Conservation (phyloP, 2,329 filamentous ascomycete species). For the Colletotrichum truncatum region DNA sequence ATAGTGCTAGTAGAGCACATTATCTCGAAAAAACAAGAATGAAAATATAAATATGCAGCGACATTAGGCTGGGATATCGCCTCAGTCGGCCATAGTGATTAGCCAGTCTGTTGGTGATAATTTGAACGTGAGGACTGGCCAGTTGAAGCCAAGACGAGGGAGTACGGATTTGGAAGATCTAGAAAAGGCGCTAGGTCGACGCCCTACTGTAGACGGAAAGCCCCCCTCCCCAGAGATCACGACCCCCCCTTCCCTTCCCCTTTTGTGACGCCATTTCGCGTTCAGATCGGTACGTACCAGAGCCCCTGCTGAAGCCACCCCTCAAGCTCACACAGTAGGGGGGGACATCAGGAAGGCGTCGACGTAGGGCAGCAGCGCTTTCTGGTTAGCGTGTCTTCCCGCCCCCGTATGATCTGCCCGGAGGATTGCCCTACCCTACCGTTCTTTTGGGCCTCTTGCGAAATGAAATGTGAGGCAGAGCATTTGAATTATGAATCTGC, state of each 20-base stretch:
- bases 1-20: too few species aligned
- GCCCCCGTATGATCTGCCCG: slow-evolving; percentile 27
- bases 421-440: slow-evolving; percentile 17
- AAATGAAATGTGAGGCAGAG: not conserved
- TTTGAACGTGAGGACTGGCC: too few species aligned
- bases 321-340: slow-evolving; percentile 6
- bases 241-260: not conserved
- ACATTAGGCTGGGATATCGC: too few species aligned
- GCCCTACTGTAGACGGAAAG: not conserved
- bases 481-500: not conserved
- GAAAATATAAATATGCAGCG: too few species aligned
- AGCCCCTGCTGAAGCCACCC: not conserved
- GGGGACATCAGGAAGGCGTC: not conserved
- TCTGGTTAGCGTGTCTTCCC: slow-evolving; percentile 19
- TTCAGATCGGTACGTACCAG: slow-evolving; percentile 19
- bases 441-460: not conserved
- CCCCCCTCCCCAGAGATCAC: not conserved
- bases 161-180: not conserved
- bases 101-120: too few species aligned
- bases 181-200: not conserved
- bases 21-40: too few species aligned
- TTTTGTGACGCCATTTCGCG: slow-evolving; percentile 24
- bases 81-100: too few species aligned
- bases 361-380: slow-evolving; percentile 8
- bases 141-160: not conserved